These are phyloP conservation scores for Porcisia hertigi DNA, from an alignment of 208 protist species.

Conservation along the genomic window DNA sequence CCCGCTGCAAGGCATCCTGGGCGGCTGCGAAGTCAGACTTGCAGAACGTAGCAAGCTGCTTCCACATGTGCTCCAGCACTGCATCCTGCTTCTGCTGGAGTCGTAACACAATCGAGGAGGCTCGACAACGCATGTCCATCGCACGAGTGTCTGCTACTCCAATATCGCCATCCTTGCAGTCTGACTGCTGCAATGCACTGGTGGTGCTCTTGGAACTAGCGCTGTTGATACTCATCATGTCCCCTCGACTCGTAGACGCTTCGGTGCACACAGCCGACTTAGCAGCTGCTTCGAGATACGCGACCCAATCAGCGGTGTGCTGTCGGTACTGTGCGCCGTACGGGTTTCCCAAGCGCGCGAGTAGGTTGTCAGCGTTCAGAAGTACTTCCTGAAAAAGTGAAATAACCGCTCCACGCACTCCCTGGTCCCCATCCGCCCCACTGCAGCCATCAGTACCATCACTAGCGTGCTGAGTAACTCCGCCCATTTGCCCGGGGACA, in stretches of 20 bases:
- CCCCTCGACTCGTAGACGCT: too few species aligned
- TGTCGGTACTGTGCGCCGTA: conserved; percentile 45
- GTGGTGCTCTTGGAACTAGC: neutral
- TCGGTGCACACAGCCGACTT: neutral
- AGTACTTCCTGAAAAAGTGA: conserved; percentile 29
- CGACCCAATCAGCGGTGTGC: conserved; percentile 37
- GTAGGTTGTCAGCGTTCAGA: conserved; percentile 26
- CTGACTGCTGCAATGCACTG: too few species aligned
- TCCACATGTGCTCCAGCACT: conserved; percentile 38
- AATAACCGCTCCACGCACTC: conserved; percentile 12
- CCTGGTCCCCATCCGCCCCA: neutral
- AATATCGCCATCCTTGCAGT: too few species aligned
- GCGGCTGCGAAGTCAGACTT: conserved; percentile 33
- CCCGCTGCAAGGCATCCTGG: conserved; percentile 36
- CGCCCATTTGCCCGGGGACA: neutral
- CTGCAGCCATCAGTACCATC: neutral
- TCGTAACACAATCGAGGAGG: neutral
- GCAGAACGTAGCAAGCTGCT: conserved; percentile 35
- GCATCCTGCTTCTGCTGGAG: conserved; percentile 16
- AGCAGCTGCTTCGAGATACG: conserved; percentile 19
- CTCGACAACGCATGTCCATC: too few species aligned
- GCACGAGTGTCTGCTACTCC: too few species aligned
- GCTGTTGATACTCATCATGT: neutral
- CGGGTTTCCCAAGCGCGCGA: conserved; percentile 37
- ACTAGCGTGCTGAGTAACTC: neutral